phyloP scores from a whole-genome alignment of 257 asterid species.

The Salvia splendens region DNA sequence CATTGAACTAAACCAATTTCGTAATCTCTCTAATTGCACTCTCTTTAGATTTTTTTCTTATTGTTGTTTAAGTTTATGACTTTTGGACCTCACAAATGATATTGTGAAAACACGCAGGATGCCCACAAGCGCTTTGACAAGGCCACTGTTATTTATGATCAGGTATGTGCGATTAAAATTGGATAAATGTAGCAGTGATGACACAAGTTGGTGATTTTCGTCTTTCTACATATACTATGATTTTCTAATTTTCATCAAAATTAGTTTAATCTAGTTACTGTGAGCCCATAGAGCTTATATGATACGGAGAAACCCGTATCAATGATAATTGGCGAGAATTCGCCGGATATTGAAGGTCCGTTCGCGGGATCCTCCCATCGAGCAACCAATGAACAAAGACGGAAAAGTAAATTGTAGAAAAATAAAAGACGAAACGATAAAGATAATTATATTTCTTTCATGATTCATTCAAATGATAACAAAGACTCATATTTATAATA shows the following conservation, averaged over 20 bases:
- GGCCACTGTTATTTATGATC: conserved; percentile 83
- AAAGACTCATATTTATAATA: too few species aligned
- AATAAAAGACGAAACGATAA: too few species aligned
- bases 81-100: conserved; percentile 34
- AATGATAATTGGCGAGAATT: too few species aligned
- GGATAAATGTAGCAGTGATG: conserved; percentile 4
- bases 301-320: too few species aligned
- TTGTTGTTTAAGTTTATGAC: conserved; percentile 13
- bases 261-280: conserved; percentile 17
- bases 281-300: conserved; percentile 6
- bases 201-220: not conserved
- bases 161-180: conserved; percentile 51
- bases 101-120: conserved; percentile 63
- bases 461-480: too few species aligned
- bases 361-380: too few species aligned
- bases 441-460: too few species aligned
- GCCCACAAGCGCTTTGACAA: conserved; percentile 98
- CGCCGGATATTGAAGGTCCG: too few species aligned
- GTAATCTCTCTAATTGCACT: not conserved
- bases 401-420: too few species aligned
- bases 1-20: conserved; percentile 1
- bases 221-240: conserved; percentile 4
- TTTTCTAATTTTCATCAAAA: conserved; percentile 19
- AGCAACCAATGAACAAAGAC: too few species aligned
- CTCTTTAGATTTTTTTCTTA: not conserved